Base-by-base conservation (phyloP, 805 yeast species). In the Phaffomyces opuntiae region DNA sequence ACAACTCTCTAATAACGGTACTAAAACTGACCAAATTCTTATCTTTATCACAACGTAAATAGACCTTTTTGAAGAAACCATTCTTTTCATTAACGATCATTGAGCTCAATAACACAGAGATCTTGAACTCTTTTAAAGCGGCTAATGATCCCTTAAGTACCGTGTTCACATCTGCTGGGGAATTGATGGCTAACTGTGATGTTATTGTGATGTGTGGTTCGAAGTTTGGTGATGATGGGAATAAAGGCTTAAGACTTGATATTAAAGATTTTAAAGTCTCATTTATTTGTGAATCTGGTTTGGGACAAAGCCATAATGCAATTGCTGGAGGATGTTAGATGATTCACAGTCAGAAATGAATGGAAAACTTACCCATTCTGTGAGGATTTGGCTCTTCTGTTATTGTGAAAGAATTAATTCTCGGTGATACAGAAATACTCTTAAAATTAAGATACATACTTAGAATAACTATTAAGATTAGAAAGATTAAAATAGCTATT, bases 181-280 rank as follows among this genome's bases (percentile, higher is more conserved):
- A 67, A 25, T 68, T 62, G 26, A 81, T 65, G 2, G 62, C 66
- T 31, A 86, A 66, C 46, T 77, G 74, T n/a, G 87, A 73, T 3
- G 88, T 78, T 26, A 86, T 70, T 2, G 95, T 87, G 33, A 87
- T 71, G 59, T 86, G 95, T 4, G 95, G 95, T 50, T 78, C 84
- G 54, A 85, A 80, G 29, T 56, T 60, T 2, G 84, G 83, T 1
- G 88, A 80, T 43, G 80, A 83, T 11, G 85, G 84, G 56, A 86
- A 83, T n/a, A 84, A 65, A 1, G 90, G 81, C 38, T 74, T 76
- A 33, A 86, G 62, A 9, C 88, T 80, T n/a, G 74, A 67, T 62
- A 82, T 81, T 34, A 83, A 67, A 17, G 83, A 75, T 13, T 68
- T 65, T 21, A 86, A 62, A 40, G 78, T 76, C 42, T 81, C 86